Conservation (phyloP, 1,139 yeast genomes). For the Yamadazyma kanchanaburiensis region DNA sequence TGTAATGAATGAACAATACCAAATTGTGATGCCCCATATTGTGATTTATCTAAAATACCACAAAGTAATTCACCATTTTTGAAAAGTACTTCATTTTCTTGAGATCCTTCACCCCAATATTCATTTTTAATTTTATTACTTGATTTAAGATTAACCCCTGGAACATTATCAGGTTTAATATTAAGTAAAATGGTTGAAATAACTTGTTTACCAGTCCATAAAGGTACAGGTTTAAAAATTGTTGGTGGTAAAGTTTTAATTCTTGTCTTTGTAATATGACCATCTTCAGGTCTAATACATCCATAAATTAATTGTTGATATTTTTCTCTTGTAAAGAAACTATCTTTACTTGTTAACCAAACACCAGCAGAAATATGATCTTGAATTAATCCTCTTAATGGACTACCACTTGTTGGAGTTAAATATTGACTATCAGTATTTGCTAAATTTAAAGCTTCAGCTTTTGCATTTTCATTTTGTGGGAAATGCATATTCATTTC, state of each 20-base stretch:
- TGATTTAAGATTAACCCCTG: constrained; percentile 83
- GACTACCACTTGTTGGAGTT: constrained; percentile 97
- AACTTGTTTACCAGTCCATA: constrained; percentile 99
- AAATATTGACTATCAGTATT: constrained; percentile 96
- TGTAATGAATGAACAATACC: constrained; percentile 96
- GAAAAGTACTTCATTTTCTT: constrained; percentile 84
- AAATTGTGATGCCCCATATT: constrained; percentile 96
- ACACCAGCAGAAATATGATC: constrained; percentile 99
- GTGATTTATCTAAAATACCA: constrained; percentile 96
- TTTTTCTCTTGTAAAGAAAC: constrained; percentile 84
- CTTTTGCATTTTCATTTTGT: constrained; percentile 95
- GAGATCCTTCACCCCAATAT: constrained; percentile 86
- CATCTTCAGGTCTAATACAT: constrained; percentile 95
- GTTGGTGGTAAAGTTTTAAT: constrained; percentile 89
- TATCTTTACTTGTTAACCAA: constrained; percentile 91
- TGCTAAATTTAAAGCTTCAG: constrained; percentile 93
- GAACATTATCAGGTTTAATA: constrained; percentile 81
- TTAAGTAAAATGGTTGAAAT: constrained; percentile 86
- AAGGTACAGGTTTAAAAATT: constrained; percentile 74
- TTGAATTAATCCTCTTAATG: constrained; percentile 97
- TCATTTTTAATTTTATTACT: constrained; percentile 90
- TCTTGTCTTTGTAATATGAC: constrained; percentile 76
- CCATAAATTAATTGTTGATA: constrained; percentile 95
- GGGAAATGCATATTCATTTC: constrained; percentile 99
- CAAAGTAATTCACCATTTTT: constrained; percentile 80